Evolutionary conservation across 768 basidiomycete genomes (phyloP).

Genomic region (Termitomyces sp.): DNA sequence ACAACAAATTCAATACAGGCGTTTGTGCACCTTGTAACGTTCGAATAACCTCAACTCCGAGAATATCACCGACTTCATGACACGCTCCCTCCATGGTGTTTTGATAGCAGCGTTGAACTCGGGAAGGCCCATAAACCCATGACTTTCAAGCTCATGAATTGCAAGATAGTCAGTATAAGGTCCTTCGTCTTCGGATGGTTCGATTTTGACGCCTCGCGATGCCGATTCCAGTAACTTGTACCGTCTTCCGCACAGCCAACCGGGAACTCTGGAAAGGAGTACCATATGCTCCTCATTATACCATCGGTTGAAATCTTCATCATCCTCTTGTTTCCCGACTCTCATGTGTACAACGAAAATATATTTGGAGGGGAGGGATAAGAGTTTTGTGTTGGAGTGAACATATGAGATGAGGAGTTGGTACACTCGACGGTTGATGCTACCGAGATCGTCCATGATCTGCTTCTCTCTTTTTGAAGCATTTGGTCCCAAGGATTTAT

Average conservation of each 20-base stretch:
- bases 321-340: slow-evolving; percentile 18
- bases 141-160: slow-evolving; percentile 8
- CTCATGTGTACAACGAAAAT: slow-evolving; percentile 16
- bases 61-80: slow-evolving; percentile 1
- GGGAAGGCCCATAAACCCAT: slow-evolving; percentile 8
- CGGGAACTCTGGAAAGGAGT: slow-evolving; percentile 19
- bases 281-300: slow-evolving; percentile 25
- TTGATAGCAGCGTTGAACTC: slow-evolving; percentile 10
- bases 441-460: slow-evolving; percentile 17
- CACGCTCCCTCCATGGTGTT: slow-evolving; percentile 9
- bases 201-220: slow-evolving; percentile 5
- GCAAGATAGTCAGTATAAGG: slow-evolving; percentile 9
- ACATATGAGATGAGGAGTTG: slow-evolving; percentile 8
- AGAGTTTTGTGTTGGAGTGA: slow-evolving; percentile 11
- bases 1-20: neutral
- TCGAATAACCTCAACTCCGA: slow-evolving; percentile 10
- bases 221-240: slow-evolving; percentile 17
- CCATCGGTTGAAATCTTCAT: slow-evolving; percentile 25
- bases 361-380: slow-evolving; percentile 14
- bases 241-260: slow-evolving; percentile 21
- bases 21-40: slow-evolving; percentile 2
- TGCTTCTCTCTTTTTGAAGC: slow-evolving; percentile 20
- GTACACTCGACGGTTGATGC: slow-evolving; percentile 22
- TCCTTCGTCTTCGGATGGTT: slow-evolving; percentile 2
- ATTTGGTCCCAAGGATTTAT: slow-evolving; percentile 15